Evolutionary conservation across 768 basidiomycete species (phyloP).

Genomic region (Podaxis pistillaris): DNA sequence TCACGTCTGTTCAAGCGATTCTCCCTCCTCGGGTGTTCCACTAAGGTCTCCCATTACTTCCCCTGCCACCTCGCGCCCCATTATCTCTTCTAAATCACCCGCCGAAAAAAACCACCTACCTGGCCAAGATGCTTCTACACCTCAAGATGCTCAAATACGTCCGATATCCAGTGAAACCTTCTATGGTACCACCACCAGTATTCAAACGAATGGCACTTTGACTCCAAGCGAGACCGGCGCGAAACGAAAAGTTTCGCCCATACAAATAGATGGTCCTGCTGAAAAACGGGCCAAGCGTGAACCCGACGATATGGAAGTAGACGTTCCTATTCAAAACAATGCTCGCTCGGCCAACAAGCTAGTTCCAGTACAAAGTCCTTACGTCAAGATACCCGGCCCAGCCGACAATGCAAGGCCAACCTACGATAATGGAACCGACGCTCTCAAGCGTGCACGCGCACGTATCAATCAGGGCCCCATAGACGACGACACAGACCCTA

Average conservation of each 20-base stretch:
- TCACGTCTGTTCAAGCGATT: conserved; percentile 65
- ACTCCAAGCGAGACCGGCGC: conserved; percentile 20
- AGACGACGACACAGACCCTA: conserved; percentile 40
- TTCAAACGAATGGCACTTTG: conserved; percentile 13
- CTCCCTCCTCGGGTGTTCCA: conserved; percentile 27
- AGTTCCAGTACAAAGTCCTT: conserved; percentile 15
- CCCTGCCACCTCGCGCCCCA: conserved; percentile 2
- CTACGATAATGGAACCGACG: conserved; percentile 11
- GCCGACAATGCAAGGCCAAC: conserved; percentile 14
- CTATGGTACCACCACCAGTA: conserved; percentile 8
- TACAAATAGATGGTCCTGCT: conserved; percentile 44
- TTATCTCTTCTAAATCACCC: conserved; percentile 1
- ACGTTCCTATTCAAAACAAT: conserved; percentile 24
- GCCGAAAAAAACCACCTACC: neutral
- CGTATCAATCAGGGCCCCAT: conserved; percentile 33
- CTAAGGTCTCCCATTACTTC: conserved; percentile 15
- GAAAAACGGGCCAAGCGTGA: conserved; percentile 66
- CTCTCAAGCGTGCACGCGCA: neutral
- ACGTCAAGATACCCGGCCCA: conserved; percentile 18
- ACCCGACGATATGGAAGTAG: conserved; percentile 47
- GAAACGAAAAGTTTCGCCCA: conserved; percentile 58
- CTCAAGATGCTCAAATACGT: conserved; percentile 5
- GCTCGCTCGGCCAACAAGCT: conserved; percentile 6
- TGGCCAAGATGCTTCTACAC: neutral
- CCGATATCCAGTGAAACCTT: conserved; percentile 13